A percentile compares a stretch with the other conserved stretches of the same genome.
phyloP scores from a whole-genome alignment of 2,329 filamentous ascomycete species.

The Diaporthe sp. region DNA sequence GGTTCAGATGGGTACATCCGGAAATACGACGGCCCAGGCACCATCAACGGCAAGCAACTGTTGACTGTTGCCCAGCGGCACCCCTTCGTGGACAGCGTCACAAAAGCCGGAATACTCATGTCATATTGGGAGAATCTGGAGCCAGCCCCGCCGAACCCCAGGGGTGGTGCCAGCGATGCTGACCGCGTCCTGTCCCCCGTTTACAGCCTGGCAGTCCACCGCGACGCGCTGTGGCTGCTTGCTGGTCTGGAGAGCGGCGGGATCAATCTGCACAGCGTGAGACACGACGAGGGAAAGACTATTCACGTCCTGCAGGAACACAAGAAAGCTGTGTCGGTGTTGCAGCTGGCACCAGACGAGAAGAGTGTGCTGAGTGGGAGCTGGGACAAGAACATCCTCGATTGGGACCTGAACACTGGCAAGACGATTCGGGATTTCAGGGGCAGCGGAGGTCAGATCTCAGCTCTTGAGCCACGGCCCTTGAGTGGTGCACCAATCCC shows the following conservation, averaged over 20 bases:
- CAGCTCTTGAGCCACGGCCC: slow-evolving; percentile 87
- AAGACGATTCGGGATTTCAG: slow-evolving; percentile 82
- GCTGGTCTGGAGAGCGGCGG: slow-evolving; percentile 91
- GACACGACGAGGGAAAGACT: slow-evolving; percentile 93
- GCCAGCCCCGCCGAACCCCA: slow-evolving; percentile 57
- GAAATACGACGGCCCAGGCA: slow-evolving; percentile 96
- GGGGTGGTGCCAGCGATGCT: slow-evolving; percentile 59
- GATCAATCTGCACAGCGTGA: slow-evolving; percentile 93
- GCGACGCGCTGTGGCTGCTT: slow-evolving; percentile 90
- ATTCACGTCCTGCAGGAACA: slow-evolving; percentile 87
- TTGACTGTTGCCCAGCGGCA: slow-evolving; percentile 96
- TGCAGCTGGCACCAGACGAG: slow-evolving; percentile 87
- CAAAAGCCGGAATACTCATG: slow-evolving; percentile 93
- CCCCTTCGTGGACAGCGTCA: slow-evolving; percentile 97
- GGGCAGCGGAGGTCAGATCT: slow-evolving; percentile 86
- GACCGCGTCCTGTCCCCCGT: slow-evolving; percentile 85
- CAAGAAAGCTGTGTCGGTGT: slow-evolving; percentile 90
- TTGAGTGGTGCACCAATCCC: slow-evolving; percentile 82
- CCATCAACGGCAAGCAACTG: slow-evolving; percentile 93
- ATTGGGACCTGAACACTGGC: slow-evolving; percentile 96
- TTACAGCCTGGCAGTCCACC: slow-evolving; percentile 93
- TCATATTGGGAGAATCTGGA: slow-evolving; percentile 99
- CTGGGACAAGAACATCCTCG: slow-evolving; percentile 95
- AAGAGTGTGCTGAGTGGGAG: slow-evolving; percentile 89
- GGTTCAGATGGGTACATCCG: slow-evolving; percentile 96